phyloP scores from a whole-genome alignment of 306 rosid genomes.

The Mucuna pruriens region DNA sequence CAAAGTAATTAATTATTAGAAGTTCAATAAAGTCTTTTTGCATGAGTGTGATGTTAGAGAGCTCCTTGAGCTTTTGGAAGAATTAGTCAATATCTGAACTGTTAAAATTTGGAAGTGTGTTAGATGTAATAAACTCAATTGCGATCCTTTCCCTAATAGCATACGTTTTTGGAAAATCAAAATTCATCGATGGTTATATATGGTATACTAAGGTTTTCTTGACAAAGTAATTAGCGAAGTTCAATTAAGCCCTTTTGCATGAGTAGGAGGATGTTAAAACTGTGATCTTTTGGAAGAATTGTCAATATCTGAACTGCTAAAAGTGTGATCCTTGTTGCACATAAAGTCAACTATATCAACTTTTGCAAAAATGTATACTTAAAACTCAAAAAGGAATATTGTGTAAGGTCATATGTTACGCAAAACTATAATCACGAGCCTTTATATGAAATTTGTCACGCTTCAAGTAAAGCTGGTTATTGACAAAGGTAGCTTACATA shows the following conservation, averaged over 20 bases:
- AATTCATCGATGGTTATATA: not conserved
- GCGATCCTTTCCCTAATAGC: not conserved
- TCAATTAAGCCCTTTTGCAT: not conserved
- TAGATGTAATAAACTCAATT: not conserved
- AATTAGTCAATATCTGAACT: not conserved
- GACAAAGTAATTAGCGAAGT: not conserved
- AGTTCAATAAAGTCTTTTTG: not conserved
- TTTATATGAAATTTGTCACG: too few relatives aligned
- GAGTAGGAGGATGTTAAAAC: not conserved
- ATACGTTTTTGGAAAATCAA: not conserved
- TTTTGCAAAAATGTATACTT: not conserved
- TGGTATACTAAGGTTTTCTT: not conserved
- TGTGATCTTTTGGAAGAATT: not conserved
- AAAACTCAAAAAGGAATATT: not conserved
- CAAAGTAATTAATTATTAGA: not conserved
- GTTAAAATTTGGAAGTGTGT: not conserved
- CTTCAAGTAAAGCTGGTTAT: too few relatives aligned
- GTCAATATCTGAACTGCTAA: not conserved
- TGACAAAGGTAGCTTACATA: too few relatives aligned
- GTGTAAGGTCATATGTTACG: not conserved
- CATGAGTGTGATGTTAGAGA: not conserved
- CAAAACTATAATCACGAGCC: not conserved
- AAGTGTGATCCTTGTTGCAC: not conserved
- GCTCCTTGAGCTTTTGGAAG: not conserved
- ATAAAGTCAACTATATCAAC: not conserved